These are phyloP conservation scores for Aureobasidium uvarum DNA, from an alignment of 2,329 filamentous ascomycete genomes.

Conservation along the genomic window DNA sequence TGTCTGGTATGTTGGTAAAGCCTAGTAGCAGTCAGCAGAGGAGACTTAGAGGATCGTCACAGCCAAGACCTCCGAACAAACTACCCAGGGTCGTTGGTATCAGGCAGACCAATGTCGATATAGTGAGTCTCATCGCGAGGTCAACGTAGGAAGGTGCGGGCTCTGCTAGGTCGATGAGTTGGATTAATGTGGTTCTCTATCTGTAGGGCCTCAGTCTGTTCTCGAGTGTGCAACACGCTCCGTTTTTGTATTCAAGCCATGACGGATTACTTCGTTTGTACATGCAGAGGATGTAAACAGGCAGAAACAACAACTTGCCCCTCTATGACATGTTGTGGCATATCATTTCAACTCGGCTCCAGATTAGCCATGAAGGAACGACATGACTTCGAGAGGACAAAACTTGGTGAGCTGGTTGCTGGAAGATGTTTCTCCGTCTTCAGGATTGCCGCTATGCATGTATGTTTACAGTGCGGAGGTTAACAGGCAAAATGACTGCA, in stretches of 20 bases:
- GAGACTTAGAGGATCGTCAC: too few relatives aligned
- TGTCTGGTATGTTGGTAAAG: not conserved
- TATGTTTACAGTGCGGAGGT: not conserved
- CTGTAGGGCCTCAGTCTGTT: not conserved
- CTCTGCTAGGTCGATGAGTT: not conserved
- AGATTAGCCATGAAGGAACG: not conserved
- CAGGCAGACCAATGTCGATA: not conserved
- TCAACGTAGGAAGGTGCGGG: not conserved
- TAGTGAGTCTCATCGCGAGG: not conserved
- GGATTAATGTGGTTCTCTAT: too few relatives aligned
- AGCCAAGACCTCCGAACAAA: not conserved
- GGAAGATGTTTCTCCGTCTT: not conserved
- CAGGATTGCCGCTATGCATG: conserved; percentile 12
- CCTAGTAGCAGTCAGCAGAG: not conserved
- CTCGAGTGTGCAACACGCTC: not conserved
- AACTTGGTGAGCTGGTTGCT: not conserved
- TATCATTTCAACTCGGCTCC: not conserved
- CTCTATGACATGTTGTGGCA: not conserved
- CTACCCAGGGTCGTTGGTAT: not conserved
- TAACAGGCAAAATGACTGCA: not conserved
- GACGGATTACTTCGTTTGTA: not conserved
- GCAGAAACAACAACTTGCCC: not conserved
- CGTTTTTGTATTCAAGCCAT: not conserved
- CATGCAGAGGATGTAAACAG: not conserved
- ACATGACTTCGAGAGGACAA: not conserved